Evolutionary conservation across 768 basidiomycete species (phyloP).

Genomic region (Saitozyma podzolica): DNA sequence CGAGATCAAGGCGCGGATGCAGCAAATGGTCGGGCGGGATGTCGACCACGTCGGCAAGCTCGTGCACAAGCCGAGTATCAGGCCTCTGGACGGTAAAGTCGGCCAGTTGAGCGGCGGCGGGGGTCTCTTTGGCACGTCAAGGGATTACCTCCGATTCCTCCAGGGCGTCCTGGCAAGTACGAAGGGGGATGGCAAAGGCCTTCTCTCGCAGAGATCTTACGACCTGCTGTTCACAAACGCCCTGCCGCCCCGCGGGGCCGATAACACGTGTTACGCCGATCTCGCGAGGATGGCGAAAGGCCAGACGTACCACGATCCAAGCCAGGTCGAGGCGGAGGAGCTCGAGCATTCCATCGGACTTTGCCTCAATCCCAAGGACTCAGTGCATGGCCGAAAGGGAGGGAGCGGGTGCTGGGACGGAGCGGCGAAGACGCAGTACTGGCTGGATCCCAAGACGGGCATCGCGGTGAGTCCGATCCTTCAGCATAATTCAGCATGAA

Average conservation of each 20-base stretch:
- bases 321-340: conserved; percentile 4
- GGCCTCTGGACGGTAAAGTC: not conserved
- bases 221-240: conserved; percentile 9
- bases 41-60: not conserved
- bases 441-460: conserved; percentile 19
- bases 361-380: conserved; percentile 11
- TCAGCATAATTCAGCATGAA: not conserved
- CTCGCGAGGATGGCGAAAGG: conserved; percentile 8
- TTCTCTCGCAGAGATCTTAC: conserved; percentile 9
- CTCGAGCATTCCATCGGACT: conserved; percentile 6
- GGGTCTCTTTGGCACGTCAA: conserved; percentile 23
- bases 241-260: not conserved
- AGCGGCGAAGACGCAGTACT: conserved; percentile 21
- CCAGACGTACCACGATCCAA: conserved; percentile 11
- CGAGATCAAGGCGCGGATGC: not conserved
- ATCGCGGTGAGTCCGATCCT: conserved; percentile 12
- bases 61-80: not conserved
- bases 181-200: not conserved
- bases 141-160: conserved; percentile 24
- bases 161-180: conserved; percentile 9
- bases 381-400: conserved; percentile 11
- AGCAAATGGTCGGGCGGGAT: not conserved
- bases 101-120: conserved; percentile 10
- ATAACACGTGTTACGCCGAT: not conserved
- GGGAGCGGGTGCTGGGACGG: conserved; percentile 16